Percentiles rank a stretch among this genome's conserved stretches.
phyloP scores from a whole-genome alignment of 495 filamentous ascomycete genomes.

The Pseudotulostoma volvatum region DNA sequence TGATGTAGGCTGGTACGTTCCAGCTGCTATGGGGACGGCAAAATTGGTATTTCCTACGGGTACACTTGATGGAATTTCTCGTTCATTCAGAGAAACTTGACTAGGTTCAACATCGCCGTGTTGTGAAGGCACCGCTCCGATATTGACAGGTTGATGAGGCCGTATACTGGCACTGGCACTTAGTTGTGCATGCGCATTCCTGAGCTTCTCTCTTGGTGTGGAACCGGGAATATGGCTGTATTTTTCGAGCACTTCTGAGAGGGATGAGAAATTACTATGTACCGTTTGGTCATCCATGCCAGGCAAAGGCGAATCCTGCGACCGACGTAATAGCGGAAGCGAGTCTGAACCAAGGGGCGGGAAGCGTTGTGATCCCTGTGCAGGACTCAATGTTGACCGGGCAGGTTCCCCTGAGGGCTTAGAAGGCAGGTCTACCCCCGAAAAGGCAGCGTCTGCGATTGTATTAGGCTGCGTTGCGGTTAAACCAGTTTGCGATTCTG shows the following conservation, averaged over 20 bases:
- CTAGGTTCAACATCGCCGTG: constrained; percentile 26
- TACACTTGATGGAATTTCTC: constrained; percentile 22
- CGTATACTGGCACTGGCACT: constrained; percentile 3
- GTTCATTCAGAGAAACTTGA: constrained; percentile 16
- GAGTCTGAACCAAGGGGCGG: too few species aligned
- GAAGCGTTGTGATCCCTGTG: too few species aligned
- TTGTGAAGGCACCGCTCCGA: constrained; percentile 25
- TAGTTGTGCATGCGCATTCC: constrained; percentile 15
- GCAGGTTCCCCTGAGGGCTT: too few species aligned
- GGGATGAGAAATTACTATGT: constrained; percentile 6
- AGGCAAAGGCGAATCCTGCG: too few species aligned
- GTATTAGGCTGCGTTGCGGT: too few species aligned
- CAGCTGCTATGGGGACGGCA: constrained; percentile 8
- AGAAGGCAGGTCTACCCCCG: too few species aligned
- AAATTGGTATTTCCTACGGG: constrained; percentile 16
- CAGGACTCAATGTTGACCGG: too few species aligned
- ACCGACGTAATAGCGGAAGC: too few species aligned
- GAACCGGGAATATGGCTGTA: constrained; percentile 16
- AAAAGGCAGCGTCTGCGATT: too few species aligned
- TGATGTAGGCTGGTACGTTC: constrained; percentile 11
- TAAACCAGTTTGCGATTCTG: too few species aligned
- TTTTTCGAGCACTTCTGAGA: constrained; percentile 13
- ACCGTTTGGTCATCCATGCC: constrained; percentile 11
- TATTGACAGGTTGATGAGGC: constrained; percentile 6
- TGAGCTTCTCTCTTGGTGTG: constrained; percentile 18